A percentile compares a stretch with the other conserved stretches of the same genome.
Conservation (phyloP, 768 basidiomycete genomes). For the Mycena galericulata region DNA sequence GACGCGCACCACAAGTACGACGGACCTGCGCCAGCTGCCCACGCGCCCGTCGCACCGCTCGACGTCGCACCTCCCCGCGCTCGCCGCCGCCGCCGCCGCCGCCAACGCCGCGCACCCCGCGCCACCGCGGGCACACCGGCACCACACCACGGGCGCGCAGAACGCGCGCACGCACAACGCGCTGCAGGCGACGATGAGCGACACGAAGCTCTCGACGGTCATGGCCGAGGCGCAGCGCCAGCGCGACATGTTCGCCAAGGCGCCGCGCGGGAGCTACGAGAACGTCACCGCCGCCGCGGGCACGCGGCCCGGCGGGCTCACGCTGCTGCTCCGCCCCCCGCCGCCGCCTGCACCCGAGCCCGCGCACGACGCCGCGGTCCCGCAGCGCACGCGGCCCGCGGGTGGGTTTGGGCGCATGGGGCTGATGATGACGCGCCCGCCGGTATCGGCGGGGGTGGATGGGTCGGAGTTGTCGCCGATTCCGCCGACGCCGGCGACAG, state of each 20-base stretch:
- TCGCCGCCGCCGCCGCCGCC: conserved; percentile 48
- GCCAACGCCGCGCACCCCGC: no score
- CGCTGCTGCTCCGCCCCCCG: conserved; percentile 34
- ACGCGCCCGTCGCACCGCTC: conserved; percentile 31
- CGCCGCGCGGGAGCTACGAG: conserved; percentile 76
- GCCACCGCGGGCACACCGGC: conserved; percentile 58
- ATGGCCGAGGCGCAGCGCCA: conserved; percentile 28
- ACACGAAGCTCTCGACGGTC: conserved; percentile 14
- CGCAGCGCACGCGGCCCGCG: conserved; percentile 28
- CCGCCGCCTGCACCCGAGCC: conserved; percentile 25
- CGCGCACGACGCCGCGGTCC: conserved; percentile 25
- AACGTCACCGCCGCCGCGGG: conserved; percentile 52
- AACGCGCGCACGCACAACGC: conserved; percentile 27
- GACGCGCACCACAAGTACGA: neutral
- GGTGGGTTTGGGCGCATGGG: conserved; percentile 32
- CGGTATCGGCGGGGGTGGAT: conserved; percentile 35
- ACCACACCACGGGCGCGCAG: conserved; percentile 20
- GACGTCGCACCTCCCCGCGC: conserved; percentile 26
- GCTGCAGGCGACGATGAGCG: conserved; percentile 26
- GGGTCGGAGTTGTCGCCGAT: conserved; percentile 26
- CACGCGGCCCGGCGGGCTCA: conserved; percentile 39
- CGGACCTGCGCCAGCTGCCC: conserved; percentile 36
- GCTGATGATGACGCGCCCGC: conserved; percentile 26
- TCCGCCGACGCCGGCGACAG: conserved; percentile 27
- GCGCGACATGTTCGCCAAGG: conserved; percentile 76